Percentiles rank a stretch among this genome's conserved stretches.
phyloP scores from a whole-genome alignment of 805 yeast species.

The Nakazawaea molendinolei region DNA sequence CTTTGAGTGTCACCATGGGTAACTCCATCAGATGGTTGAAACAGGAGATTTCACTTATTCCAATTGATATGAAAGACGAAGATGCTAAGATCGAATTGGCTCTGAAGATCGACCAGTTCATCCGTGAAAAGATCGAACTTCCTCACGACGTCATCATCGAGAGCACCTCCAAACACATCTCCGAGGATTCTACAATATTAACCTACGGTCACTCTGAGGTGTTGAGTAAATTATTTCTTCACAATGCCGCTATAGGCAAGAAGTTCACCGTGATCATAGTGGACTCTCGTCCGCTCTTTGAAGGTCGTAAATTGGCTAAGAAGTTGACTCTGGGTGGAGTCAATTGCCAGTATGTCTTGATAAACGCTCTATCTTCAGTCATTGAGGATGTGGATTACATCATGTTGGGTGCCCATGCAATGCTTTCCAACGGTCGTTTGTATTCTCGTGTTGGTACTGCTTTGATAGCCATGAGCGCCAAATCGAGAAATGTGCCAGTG shows the following conservation, averaged over 20 bases:
- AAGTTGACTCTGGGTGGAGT: slow-evolving; percentile 58
- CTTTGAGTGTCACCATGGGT: slow-evolving; percentile 92
- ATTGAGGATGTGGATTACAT: slow-evolving; percentile 86
- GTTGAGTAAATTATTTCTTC: slow-evolving; percentile 63
- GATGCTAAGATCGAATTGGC: slow-evolving; percentile 61
- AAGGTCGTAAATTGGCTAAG: slow-evolving; percentile 75
- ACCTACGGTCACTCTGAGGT: slow-evolving; percentile 89
- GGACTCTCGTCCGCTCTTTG: slow-evolving; percentile 91
- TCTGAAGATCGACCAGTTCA: slow-evolving; percentile 70
- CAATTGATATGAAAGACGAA: slow-evolving; percentile 62
- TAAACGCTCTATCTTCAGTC: slow-evolving; percentile 73
- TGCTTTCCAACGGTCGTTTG: slow-evolving; percentile 89
- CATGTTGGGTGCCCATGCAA: slow-evolving; percentile 93
- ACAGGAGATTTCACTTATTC: slow-evolving; percentile 80
- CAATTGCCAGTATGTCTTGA: slow-evolving; percentile 69
- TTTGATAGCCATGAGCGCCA: slow-evolving; percentile 84
- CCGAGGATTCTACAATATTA: slow-evolving; percentile 69
- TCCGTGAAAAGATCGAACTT: slow-evolving; percentile 77
- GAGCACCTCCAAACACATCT: slow-evolving; percentile 70
- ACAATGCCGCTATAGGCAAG: slow-evolving; percentile 60
- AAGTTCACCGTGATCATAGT: slow-evolving; percentile 76
- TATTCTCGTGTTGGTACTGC: slow-evolving; percentile 96
- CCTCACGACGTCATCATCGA: slow-evolving; percentile 80
- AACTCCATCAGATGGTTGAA: slow-evolving; percentile 96
- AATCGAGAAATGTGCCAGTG: slow-evolving; percentile 85